phyloP scores from a whole-genome alignment of 2,329 filamentous ascomycete genomes.

The Simplicillium sp. region DNA sequence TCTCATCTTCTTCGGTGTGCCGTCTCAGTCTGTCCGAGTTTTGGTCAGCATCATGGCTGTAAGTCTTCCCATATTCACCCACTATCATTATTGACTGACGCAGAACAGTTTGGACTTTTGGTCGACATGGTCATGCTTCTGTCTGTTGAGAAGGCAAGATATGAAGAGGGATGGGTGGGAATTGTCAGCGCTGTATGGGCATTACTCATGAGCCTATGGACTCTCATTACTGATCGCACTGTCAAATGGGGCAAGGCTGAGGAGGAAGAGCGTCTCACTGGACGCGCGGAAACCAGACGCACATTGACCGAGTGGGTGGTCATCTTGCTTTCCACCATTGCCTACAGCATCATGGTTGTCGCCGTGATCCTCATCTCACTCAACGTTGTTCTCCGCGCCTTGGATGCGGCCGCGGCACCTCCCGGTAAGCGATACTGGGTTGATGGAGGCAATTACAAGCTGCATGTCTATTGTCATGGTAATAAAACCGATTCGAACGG shows the following conservation, averaged over 20 bases:
- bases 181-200: constrained; percentile 77
- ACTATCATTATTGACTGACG: constrained; percentile 43
- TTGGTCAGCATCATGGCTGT: constrained; percentile 57
- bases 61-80: constrained; percentile 4
- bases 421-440: constrained; percentile 73
- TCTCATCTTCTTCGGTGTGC: constrained; percentile 79
- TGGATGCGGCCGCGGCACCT: constrained; percentile 65
- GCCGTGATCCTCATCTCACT: constrained; percentile 68
- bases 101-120: constrained; percentile 19
- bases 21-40: constrained; percentile 69
- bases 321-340: constrained; percentile 65
- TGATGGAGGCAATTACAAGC: constrained; percentile 72
- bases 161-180: constrained; percentile 89
- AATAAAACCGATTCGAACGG: constrained; percentile 50
- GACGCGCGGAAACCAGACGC: constrained; percentile 75
- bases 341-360: constrained; percentile 58
- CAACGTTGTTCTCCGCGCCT: constrained; percentile 68
- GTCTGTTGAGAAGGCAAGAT: constrained; percentile 61
- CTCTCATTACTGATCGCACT: constrained; percentile 66
- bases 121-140: constrained; percentile 74
- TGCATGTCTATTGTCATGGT: constrained; percentile 79
- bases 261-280: constrained; percentile 87
- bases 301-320: constrained; percentile 77
- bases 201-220: constrained; percentile 69
- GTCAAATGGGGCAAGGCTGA: constrained; percentile 89